Conservation (phyloP, 306 rosid genomes). For the Styphnolobium japonicum region DNA sequence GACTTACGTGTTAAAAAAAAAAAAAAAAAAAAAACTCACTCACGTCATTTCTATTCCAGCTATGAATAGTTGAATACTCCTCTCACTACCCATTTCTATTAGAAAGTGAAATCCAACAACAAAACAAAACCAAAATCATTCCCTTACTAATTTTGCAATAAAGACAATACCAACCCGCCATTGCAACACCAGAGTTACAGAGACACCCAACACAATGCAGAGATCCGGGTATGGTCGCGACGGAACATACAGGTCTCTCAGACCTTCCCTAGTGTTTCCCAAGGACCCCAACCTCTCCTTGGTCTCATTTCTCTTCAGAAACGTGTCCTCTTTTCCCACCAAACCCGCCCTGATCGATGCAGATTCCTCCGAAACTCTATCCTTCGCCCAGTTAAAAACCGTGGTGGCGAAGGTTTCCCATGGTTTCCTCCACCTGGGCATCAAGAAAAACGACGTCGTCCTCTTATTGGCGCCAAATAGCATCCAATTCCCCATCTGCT, state of each 20-base stretch:
- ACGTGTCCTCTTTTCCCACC: conserved; percentile 38
- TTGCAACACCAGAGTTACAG: too few relatives aligned
- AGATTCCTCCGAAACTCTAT: conserved; percentile 41
- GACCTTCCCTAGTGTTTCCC: conserved; percentile 58
- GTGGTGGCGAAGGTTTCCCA: conserved; percentile 48
- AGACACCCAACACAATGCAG: conserved; percentile 48
- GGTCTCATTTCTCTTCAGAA: conserved; percentile 61
- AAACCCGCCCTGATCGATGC: conserved; percentile 70
- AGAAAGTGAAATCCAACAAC: too few relatives aligned
- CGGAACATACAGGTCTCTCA: conserved; percentile 67
- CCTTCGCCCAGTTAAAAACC: conserved; percentile 57
- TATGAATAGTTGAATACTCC: too few relatives aligned
- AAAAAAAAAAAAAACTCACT: too few relatives aligned
- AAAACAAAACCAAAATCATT: too few relatives aligned
- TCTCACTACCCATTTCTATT: too few relatives aligned
- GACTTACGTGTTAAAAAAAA: too few relatives aligned
- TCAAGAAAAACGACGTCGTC: conserved; percentile 65
- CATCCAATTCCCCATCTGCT: conserved; percentile 58
- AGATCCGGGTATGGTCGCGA: conserved; percentile 72
- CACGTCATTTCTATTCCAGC: too few relatives aligned
- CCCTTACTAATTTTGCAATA: too few relatives aligned
- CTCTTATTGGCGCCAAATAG: conserved; percentile 59
- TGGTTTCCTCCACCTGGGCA: conserved; percentile 48
- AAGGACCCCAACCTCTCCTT: conserved; percentile 48
- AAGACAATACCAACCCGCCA: too few relatives aligned